phyloP scores from a whole-genome alignment of 2,329 filamentous ascomycete species.

The Trichophyton simii region DNA sequence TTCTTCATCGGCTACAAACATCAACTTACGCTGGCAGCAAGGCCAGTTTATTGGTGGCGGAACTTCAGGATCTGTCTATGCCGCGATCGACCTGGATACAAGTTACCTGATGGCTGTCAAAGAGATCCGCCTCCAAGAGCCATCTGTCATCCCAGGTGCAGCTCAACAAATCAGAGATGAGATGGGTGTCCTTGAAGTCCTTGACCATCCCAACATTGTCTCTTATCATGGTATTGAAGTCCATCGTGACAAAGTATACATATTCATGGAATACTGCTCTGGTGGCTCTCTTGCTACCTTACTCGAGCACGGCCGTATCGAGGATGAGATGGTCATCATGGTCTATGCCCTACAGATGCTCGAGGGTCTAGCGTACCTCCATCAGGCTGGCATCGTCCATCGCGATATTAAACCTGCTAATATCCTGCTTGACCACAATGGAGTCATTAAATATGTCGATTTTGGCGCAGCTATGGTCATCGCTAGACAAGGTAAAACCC shows the following conservation, averaged over 20 bases:
- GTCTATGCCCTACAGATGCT: conserved; percentile 58
- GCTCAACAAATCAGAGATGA: conserved; percentile 91
- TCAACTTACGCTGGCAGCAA: conserved; percentile 94
- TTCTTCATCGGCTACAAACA: conserved; percentile 86
- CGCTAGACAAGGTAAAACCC: conserved; percentile 78
- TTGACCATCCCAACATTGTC: conserved; percentile 95
- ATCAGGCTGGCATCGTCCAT: conserved; percentile 44
- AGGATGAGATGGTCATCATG: conserved; percentile 43
- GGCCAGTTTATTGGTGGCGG: conserved; percentile 96
- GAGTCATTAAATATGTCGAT: conserved; percentile 97
- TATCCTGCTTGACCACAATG: conserved; percentile 71
- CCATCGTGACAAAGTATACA: conserved; percentile 97
- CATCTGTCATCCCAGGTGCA: conserved; percentile 87
- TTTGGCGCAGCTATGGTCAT: conserved; percentile 97
- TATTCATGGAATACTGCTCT: conserved; percentile 99
- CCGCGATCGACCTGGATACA: conserved; percentile 91
- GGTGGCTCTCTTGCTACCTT: conserved; percentile 82
- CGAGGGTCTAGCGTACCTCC: conserved; percentile 46
- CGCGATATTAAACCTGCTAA: conserved; percentile 54
- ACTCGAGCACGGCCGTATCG: conserved; percentile 84
- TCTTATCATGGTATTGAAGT: conserved; percentile 97
- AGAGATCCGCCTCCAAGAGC: conserved; percentile 93
- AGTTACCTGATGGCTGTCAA: conserved; percentile 97
- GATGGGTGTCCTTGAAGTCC: conserved; percentile 87
- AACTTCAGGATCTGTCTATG: conserved; percentile 94